Percentiles rank a stretch among this genome's conserved stretches.
phyloP scores from a whole-genome alignment of 2,329 filamentous ascomycete species.

The Penicillium brasilianum region DNA sequence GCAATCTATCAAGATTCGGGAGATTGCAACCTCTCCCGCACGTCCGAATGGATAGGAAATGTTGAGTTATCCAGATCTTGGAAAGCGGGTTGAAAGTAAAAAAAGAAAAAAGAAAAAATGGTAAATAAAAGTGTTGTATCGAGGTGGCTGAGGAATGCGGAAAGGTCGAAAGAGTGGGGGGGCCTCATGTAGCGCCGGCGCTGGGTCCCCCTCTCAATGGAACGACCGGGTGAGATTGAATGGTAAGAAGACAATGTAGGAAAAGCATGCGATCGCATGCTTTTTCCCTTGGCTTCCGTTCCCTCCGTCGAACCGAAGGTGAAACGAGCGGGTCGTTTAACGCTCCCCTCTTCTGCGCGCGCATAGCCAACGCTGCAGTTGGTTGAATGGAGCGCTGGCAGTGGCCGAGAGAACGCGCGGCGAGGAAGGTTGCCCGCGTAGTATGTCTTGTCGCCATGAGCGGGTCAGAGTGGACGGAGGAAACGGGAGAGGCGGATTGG shows the following conservation, averaged over 20 bases:
- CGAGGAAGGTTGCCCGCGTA: background rate
- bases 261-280: background rate
- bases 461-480: background rate
- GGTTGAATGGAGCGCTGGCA: background rate
- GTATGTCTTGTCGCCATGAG: background rate
- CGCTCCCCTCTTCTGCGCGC: background rate
- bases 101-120: constrained; percentile 17
- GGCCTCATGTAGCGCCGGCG: constrained; percentile 25
- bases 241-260: constrained; percentile 4
- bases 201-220: constrained; percentile 13
- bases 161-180: background rate
- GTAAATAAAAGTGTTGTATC: constrained; percentile 17
- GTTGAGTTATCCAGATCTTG: background rate
- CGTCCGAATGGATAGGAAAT: background rate
- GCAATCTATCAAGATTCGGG: constrained; percentile 5
- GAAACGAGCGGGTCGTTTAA: background rate
- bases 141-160: constrained; percentile 26
- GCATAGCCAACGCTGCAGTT: background rate
- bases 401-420: background rate
- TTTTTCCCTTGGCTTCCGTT: too few species aligned
- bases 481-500: background rate
- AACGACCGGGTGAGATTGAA: constrained; percentile 16
- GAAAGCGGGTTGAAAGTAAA: constrained; percentile 6
- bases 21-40: constrained; percentile 16
- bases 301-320: background rate